Evolutionary conservation across 805 yeast species (phyloP), one percentile per base, ranked within the genome.

Genomic region (Ogataea sp.): DNA sequence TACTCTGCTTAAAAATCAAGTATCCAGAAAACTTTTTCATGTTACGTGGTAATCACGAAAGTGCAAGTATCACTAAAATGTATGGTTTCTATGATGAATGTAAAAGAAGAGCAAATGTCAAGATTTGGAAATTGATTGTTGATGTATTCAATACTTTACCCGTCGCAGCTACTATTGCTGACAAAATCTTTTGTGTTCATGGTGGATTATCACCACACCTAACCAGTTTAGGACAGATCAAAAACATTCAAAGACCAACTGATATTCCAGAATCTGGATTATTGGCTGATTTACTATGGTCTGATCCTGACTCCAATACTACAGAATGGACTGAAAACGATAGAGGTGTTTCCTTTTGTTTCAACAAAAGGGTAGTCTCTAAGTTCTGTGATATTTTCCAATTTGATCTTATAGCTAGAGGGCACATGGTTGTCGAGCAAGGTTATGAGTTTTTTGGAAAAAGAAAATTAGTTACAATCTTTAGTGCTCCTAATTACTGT

Each of bases 401-500:
- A 39, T 78, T 84, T 61, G 94, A 84, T 60, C 62, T 84, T 54
- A 76, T 84, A 45, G 85, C 83, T 34, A 65, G 94, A 51, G 94
- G 90, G 7, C 94, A 84, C 56, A 84, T 84, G 94, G 93, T 84
- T 34, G 94, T 84, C 29, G 90, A 84, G 56, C 90, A 84, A 55
- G 94, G 94, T 3, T 84, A 84, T 55, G 93, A 84, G 55, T 84
- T 84, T 55, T 84, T 81, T 57, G 80, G 79, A 43, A 79, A 76
- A 52, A 65, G 86, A 50, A 78, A 78, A 55, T 64, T 84, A 41
- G 93, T 84, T 1, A 84, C 94, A 0, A 78, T 84, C 1, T 84
- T 84, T 51, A 74, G 80, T 44, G 94, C 93, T 4, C 94, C 94
- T 3, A 84, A 84, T 54, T 84, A 84, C 52, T 81, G 89, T 63